These are phyloP conservation scores for Cyclotella sp. DNA, from an alignment of 108 stramenopile genomes.

Conservation along the genomic window DNA sequence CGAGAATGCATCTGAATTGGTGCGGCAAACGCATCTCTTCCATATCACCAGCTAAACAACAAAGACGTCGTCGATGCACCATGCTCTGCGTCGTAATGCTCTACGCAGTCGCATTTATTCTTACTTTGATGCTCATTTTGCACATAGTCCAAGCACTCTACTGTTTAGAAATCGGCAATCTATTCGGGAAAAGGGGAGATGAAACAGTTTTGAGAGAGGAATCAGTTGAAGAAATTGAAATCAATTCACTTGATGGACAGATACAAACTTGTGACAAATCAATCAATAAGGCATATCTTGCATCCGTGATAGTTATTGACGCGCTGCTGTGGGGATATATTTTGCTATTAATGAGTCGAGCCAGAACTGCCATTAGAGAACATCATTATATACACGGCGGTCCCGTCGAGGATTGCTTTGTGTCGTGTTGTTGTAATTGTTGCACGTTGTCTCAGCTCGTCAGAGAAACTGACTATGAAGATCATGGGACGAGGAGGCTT, in stretches of 20 bases:
- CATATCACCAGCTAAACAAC: constrained; percentile 1
- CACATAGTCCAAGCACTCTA: constrained; percentile 13
- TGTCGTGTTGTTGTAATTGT: constrained; percentile 25
- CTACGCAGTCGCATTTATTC: constrained; percentile 6
- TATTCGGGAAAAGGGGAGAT: not conserved
- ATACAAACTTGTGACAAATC: not conserved
- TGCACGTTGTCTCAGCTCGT: constrained; percentile 22
- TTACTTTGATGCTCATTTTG: constrained; percentile 2
- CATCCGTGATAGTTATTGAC: constrained; percentile 8
- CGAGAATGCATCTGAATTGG: constrained; percentile 37
- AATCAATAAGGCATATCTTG: constrained; percentile 13
- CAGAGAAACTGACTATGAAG: constrained; percentile 23
- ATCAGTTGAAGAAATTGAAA: constrained; percentile 1
- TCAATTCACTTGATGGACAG: not conserved
- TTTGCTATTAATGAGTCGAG: constrained; percentile 12
- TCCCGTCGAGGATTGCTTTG: constrained; percentile 26
- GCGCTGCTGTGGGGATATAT: constrained; percentile 19
- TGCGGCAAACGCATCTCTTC: constrained; percentile 24
- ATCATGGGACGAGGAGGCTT: not conserved
- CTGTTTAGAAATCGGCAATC: not conserved
- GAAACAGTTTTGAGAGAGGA: not conserved
- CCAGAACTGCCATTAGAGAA: constrained; percentile 29
- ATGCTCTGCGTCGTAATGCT: constrained; percentile 2
- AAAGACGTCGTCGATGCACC: constrained; percentile 6
- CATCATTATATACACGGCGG: constrained; percentile 28